These are phyloP conservation scores for Mucor ambiguus DNA, from an alignment of 371 early-diverging fungal species.

Conservation along the genomic window DNA sequence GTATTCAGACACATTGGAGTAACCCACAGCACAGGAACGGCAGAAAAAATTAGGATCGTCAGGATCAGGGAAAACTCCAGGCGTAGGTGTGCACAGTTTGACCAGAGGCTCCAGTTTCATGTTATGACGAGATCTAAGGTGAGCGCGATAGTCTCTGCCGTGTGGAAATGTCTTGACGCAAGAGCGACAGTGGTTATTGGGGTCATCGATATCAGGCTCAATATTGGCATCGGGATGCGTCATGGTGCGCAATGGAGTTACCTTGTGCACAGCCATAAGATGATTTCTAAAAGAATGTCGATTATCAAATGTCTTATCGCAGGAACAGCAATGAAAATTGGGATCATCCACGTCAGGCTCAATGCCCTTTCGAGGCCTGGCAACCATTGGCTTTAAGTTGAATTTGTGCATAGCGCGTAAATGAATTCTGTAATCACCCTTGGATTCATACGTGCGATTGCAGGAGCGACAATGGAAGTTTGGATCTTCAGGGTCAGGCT, in stretches of 20 bases:
- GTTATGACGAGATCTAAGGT: not conserved
- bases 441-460: not conserved
- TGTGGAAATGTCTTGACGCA: not conserved
- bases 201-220: not conserved
- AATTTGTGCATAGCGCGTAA: not conserved
- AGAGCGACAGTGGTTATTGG: conserved; percentile 1
- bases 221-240: not conserved
- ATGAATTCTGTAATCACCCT: not conserved
- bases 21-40: not conserved
- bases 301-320: not conserved
- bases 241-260: not conserved
- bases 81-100: not conserved
- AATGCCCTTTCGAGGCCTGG: not conserved
- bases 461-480: not conserved
- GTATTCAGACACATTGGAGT: not conserved
- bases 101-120: not conserved
- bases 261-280: not conserved
- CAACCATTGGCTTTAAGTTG: not conserved
- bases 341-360: conserved; percentile 8
- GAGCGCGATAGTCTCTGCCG: not conserved
- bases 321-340: conserved; percentile 2
- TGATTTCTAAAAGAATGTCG: not conserved
- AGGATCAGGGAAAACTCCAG: not conserved
- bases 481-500: not conserved
- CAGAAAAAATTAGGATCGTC: not conserved